Conservation (phyloP, 1,284 basidiomycete genomes). For the Microbotryomycetes sp. region DNA sequence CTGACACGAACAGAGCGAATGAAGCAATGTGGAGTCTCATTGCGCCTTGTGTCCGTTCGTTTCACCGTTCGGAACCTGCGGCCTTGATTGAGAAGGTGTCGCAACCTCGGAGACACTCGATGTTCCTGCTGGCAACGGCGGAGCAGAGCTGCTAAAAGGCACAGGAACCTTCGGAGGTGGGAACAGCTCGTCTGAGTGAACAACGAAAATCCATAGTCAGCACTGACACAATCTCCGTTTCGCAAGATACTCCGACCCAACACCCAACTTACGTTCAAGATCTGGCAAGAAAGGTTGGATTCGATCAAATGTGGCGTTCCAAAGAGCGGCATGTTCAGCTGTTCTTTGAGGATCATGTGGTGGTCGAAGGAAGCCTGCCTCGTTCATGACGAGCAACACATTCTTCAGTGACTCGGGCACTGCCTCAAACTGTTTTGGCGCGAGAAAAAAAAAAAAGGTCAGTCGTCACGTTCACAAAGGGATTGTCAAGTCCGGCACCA, state of each 20-base stretch:
- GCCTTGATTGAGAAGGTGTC: too few relatives aligned
- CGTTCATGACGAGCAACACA: slow-evolving; percentile 91
- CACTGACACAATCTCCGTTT: neutral
- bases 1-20: too few relatives aligned
- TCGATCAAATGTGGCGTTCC: slow-evolving; percentile 73
- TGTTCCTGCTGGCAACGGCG: too few relatives aligned
- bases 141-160: slow-evolving; percentile 9
- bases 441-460: neutral
- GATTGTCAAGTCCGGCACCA: too few relatives aligned
- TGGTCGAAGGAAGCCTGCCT: slow-evolving; percentile 70
- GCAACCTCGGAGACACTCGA: too few relatives aligned
- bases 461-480: neutral
- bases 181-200: slow-evolving; percentile 17
- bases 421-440: slow-evolving; percentile 66
- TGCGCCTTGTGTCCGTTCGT: too few relatives aligned
- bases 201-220: neutral
- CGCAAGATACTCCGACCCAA: too few relatives aligned
- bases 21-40: too few relatives aligned
- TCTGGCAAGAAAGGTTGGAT: slow-evolving; percentile 84
- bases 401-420: slow-evolving; percentile 96
- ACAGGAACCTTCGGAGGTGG: slow-evolving; percentile 16
- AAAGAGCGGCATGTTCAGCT: slow-evolving; percentile 65
- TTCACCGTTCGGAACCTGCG: too few relatives aligned
- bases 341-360: slow-evolving; percentile 56
- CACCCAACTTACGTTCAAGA: slow-evolving; percentile 58